A percentile compares a stretch with the other conserved stretches of the same genome.
These are phyloP conservation scores for Aspergillus cristatus DNA, from an alignment of 495 filamentous ascomycete species.

Conservation along the genomic window DNA sequence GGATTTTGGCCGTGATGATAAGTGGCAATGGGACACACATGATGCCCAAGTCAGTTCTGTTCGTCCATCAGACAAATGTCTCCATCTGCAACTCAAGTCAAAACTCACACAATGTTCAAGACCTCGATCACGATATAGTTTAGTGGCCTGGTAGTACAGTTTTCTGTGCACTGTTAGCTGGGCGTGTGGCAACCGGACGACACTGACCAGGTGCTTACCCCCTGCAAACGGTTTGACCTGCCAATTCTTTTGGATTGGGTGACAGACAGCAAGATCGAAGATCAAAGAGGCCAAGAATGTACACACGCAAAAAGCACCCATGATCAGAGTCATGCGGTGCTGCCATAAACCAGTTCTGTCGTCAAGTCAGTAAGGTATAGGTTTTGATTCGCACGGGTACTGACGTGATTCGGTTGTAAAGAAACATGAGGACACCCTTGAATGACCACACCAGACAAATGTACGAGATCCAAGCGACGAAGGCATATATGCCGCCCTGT, in stretches of 20 bases:
- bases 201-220: not conserved
- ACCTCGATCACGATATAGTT: constrained; percentile 12
- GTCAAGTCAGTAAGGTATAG: not conserved
- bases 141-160: constrained; percentile 9
- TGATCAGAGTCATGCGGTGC: constrained; percentile 3
- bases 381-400: not conserved
- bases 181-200: not conserved
- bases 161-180: constrained; percentile 2
- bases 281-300: constrained; percentile 37
- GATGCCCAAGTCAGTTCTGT: not conserved
- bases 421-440: constrained; percentile 38
- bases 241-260: constrained; percentile 33
- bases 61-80: not conserved
- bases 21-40: not conserved
- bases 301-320: constrained; percentile 15
- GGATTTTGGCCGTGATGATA: not conserved
- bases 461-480: constrained; percentile 36
- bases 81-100: not conserved
- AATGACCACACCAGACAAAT: constrained; percentile 38
- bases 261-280: constrained; percentile 31
- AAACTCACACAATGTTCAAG: constrained; percentile 8
- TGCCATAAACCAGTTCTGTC: constrained; percentile 10
- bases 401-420: constrained; percentile 43
- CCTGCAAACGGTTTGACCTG: constrained; percentile 40
- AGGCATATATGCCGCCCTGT: constrained; percentile 5